Conservation (phyloP, 371 early-diverging fungal genomes). For the Circinella minor region DNA sequence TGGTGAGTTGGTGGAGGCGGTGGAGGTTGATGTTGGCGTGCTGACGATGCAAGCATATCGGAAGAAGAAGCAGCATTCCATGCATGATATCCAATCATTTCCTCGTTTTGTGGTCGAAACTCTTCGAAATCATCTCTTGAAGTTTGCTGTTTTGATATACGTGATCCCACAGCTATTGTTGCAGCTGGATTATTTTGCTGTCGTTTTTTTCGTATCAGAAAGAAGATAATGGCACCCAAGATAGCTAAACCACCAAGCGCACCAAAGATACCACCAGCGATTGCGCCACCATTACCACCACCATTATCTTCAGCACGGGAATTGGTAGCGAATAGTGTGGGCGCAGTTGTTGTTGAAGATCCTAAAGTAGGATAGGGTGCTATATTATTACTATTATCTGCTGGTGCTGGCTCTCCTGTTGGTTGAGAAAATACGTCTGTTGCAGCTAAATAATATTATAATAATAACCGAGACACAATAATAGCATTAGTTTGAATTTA, state of each 20-base stretch:
- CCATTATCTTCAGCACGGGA: not conserved
- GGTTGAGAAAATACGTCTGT: not conserved
- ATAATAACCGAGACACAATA: too few relatives aligned
- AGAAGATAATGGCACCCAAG: conserved; percentile 7
- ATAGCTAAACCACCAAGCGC: not conserved
- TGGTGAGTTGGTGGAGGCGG: not conserved
- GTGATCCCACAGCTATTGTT: too few relatives aligned
- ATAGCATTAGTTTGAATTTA: too few relatives aligned
- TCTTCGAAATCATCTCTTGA: not conserved
- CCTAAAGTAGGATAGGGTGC: not conserved
- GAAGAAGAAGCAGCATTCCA: conserved; percentile 14
- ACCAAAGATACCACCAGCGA: conserved; percentile 13
- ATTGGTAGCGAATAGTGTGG: not conserved
- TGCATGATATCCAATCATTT: conserved; percentile 14
- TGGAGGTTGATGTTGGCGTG: conserved; percentile 3
- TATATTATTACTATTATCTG: not conserved
- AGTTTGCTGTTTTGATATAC: not conserved
- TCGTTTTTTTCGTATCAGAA: conserved; percentile 4
- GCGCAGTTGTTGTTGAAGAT: not conserved
- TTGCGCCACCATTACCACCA: conserved; percentile 6
- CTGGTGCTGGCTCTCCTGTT: not conserved
- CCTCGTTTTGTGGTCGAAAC: not conserved
- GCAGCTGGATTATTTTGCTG: not conserved
- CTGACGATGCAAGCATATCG: conserved; percentile 15
- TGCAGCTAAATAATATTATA: too few relatives aligned